Percentiles rank a stretch among this genome's conserved stretches.
phyloP scores from a whole-genome alignment of 257 asterid genomes.

The Gentiana straminea region DNA sequence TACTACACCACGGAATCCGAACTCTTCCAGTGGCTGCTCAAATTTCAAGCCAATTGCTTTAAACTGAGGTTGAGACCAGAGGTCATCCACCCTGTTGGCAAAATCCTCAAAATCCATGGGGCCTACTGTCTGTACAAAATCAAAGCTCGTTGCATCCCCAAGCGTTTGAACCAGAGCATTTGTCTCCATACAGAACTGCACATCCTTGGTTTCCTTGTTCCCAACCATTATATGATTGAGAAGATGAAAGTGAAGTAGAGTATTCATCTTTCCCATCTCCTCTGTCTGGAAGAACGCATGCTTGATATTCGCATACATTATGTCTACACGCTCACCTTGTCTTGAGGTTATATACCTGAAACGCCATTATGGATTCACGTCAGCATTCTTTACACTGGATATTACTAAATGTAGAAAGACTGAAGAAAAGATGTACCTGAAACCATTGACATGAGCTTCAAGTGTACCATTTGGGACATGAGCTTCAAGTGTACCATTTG shows the following conservation, averaged over 20 bases:
- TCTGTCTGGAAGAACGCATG: constrained; percentile 83
- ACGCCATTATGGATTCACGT: constrained; percentile 9
- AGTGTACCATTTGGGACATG: constrained; percentile 48
- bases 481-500: background rate
- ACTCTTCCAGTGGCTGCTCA: constrained; percentile 64
- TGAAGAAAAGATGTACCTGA: constrained; percentile 18
- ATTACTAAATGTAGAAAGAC: background rate
- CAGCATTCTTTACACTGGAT: too few species aligned
- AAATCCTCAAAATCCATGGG: constrained; percentile 54
- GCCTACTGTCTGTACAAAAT: constrained; percentile 42
- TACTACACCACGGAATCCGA: constrained; percentile 72
- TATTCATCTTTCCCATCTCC: constrained; percentile 70
- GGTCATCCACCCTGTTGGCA: constrained; percentile 57
- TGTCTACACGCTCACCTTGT: constrained; percentile 48
- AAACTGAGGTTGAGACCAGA: constrained; percentile 57
- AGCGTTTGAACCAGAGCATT: constrained; percentile 67
- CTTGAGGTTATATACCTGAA: constrained; percentile 56
- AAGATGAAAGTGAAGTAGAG: constrained; percentile 62
- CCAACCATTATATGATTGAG: constrained; percentile 80
- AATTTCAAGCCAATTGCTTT: constrained; percentile 49
- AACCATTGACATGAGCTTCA: constrained; percentile 66
- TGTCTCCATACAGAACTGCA: constrained; percentile 63
- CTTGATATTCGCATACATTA: constrained; percentile 50
- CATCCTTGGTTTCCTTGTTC: constrained; percentile 62
- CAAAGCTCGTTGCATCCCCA: constrained; percentile 57